These are phyloP conservation scores for Ampelocalamus luodianensis DNA, from an alignment of 176 grass and related monocot species.

Conservation along the genomic window DNA sequence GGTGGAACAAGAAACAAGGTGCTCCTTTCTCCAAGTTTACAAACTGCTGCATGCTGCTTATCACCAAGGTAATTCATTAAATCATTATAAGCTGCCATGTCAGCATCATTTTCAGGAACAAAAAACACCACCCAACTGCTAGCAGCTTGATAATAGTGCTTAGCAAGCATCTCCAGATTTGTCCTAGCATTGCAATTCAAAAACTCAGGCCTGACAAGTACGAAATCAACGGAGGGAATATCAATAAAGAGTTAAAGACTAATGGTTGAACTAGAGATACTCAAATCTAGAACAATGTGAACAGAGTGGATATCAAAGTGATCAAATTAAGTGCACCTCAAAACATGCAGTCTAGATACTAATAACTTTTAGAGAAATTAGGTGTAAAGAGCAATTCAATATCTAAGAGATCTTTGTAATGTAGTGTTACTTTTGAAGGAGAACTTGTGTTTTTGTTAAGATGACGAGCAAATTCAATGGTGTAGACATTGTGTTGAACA, in stretches of 20 bases:
- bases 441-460: constrained; percentile 1
- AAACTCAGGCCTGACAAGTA: constrained; percentile 76
- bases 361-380: constrained; percentile 25
- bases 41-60: constrained; percentile 91
- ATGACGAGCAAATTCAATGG: not conserved
- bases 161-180: constrained; percentile 88
- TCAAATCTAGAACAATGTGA: not conserved
- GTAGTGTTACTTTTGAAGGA: not conserved
- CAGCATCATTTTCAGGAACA: constrained; percentile 87
- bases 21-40: constrained; percentile 81
- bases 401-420: constrained; percentile 10
- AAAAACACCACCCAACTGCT: constrained; percentile 94
- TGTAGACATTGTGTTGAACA: constrained; percentile 31
- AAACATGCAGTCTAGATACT: constrained; percentile 17
- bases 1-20: constrained; percentile 95
- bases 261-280: not conserved
- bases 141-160: constrained; percentile 88
- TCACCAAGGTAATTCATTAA: constrained; percentile 98
- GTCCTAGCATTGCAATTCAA: constrained; percentile 90
- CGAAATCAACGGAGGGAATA: constrained; percentile 27
- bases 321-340: constrained; percentile 6
- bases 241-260: constrained; percentile 22
- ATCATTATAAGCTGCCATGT: constrained; percentile 90
- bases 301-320: not conserved
- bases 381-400: not conserved